phyloP scores from a whole-genome alignment of 805 yeast species.

The Wickerhamomyces bovis region DNA sequence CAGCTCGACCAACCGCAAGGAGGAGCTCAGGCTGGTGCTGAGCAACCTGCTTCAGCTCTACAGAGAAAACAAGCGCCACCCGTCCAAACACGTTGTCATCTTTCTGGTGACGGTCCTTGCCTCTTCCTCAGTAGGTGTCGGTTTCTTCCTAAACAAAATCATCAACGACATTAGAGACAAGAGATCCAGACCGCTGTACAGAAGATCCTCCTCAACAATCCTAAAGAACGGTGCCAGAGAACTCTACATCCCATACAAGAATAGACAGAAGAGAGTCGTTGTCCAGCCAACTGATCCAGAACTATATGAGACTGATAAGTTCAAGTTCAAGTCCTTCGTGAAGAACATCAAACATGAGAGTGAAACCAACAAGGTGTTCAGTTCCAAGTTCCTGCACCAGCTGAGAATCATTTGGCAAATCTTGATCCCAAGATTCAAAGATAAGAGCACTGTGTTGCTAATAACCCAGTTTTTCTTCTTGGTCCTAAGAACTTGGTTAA shows the following conservation, averaged over 20 bases:
- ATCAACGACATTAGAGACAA: slow-evolving; percentile 23
- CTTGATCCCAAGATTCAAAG: slow-evolving; percentile 67
- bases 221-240: slow-evolving; percentile 26
- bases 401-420: slow-evolving; percentile 72
- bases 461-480: slow-evolving; percentile 69
- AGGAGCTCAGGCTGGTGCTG: slow-evolving; percentile 18
- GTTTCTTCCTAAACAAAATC: slow-evolving; percentile 20
- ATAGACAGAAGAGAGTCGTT: slow-evolving; percentile 22
- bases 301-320: slow-evolving; percentile 23
- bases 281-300: slow-evolving; percentile 26
- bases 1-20: slow-evolving; percentile 13
- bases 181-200: slow-evolving; percentile 23
- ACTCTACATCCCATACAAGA: slow-evolving; percentile 24
- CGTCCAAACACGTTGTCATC: slow-evolving; percentile 24
- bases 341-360: slow-evolving; percentile 19
- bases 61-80: slow-evolving; percentile 21
- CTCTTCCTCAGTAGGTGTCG: slow-evolving; percentile 17
- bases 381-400: slow-evolving; percentile 68
- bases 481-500: slow-evolving; percentile 79
- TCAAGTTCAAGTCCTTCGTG: slow-evolving; percentile 22
- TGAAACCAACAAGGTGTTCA: slow-evolving; percentile 28
- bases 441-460: slow-evolving; percentile 61
- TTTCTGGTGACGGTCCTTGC: slow-evolving; percentile 22
- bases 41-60: slow-evolving; percentile 20
- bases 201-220: slow-evolving; percentile 25